These are phyloP conservation scores for Mycena chlorophos DNA, from an alignment of 768 basidiomycete genomes.

Conservation along the genomic window DNA sequence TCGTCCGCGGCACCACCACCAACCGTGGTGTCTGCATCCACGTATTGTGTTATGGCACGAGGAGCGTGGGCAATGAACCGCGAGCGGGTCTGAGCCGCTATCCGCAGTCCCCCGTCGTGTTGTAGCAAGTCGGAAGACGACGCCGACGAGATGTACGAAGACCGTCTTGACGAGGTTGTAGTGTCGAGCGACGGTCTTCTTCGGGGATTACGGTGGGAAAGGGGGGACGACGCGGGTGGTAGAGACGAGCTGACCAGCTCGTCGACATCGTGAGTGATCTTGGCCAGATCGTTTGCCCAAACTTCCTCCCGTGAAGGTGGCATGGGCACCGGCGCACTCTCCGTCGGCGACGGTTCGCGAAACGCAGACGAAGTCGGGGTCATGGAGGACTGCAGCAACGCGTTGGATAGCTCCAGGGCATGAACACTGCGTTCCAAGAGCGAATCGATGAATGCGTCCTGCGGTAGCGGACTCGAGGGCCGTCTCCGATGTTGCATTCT, in stretches of 20 bases:
- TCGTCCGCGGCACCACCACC: conserved; percentile 47
- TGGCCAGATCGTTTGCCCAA: conserved; percentile 71
- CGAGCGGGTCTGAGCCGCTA: conserved; percentile 52
- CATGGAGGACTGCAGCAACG: conserved; percentile 73
- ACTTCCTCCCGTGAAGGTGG: conserved; percentile 7
- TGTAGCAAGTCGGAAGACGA: background rate
- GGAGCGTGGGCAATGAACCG: conserved; percentile 68
- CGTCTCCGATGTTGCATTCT: conserved; percentile 30
- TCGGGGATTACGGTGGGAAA: conserved; percentile 4
- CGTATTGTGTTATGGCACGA: conserved; percentile 73
- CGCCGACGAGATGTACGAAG: background rate
- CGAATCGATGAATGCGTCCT: conserved; percentile 70
- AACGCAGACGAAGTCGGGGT: conserved; percentile 53
- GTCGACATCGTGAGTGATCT: conserved; percentile 65
- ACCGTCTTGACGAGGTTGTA: background rate
- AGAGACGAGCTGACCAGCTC: conserved; percentile 36
- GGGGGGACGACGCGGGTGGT: conserved; percentile 15
- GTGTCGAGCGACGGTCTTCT: conserved; percentile 14
- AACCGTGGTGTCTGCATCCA: conserved; percentile 41
- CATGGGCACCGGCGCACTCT: conserved; percentile 1
- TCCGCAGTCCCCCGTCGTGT: conserved; percentile 44
- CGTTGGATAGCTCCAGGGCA: conserved; percentile 84
- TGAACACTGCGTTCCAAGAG: conserved; percentile 80
- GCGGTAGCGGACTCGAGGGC: conserved; percentile 29
- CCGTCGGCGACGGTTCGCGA: conserved; percentile 18